Base-by-base conservation (phyloP, 2,329 filamentous ascomycete genomes). In the Paraphaeosphaeria minitans region DNA sequence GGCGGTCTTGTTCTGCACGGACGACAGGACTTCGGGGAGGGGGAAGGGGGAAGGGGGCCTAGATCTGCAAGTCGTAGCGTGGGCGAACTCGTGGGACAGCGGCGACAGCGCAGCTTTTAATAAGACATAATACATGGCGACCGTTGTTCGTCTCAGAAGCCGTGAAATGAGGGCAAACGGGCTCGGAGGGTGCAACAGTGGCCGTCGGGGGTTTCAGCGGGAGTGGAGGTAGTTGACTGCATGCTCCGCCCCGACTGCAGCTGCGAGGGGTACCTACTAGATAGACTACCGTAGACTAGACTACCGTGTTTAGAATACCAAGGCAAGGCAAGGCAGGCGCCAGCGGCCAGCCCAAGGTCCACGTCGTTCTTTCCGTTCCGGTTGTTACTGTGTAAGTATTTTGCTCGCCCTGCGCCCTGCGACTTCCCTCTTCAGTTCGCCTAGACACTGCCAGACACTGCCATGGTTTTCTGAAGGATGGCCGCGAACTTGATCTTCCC, bases 171-270 rank as follows among this genome's bases (percentile, higher is more conserved):
- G 57, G 58, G 65, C 61, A 63, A 63, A 57, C 43, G 16, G 27
- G 37, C 37, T 54, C 52, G 52, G 52, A 47, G 52, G 29, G 33
- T 41, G 48, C 52, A 54, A 42, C 42, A n/a, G 48, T 31, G 33
- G 43, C 33, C 51, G 49, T 55, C 29, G 29, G 29, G 29, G 7
- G 66, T 65, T 66, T 68, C 64, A 66, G 58, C 37, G 16, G 37
- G 14, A 13, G 16, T 6, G 65, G 58, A 22, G 41, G n/a, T n/a
- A n/a, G n/a, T n/a, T n/a, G n/a, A n/a, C 41, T 9, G 24, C 29
- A 31, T 31, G 29, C 29, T 31, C 29, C 29, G 29, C 29, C 29
- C 29, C 29, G 9, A 31, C 29, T 31, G 29, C 48, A 31, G 31
- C 27, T 41, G 41, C 33, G 45, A 42, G 22, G 41, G 54, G 31